Base-by-base conservation (phyloP, 129 eudicot genomes). In the Deinandra increscens region DNA sequence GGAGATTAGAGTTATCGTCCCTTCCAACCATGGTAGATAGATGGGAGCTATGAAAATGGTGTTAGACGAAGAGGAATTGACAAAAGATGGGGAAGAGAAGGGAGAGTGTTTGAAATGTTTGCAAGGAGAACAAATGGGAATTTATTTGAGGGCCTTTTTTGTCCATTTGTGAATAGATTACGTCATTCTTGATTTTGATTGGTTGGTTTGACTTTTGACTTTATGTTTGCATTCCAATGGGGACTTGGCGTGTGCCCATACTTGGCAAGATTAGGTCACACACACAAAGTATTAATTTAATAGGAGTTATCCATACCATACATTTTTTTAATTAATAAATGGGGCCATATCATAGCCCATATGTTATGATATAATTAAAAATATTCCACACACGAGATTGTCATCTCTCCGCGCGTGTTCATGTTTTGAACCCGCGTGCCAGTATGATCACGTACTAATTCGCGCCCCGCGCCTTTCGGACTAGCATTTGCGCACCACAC, bases 71-170 rank as follows among this genome's bases (percentile, higher is more conserved):
- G 41, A 69, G 75, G 74, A 68, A 63, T 51, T 49, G 36, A 23
- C 6, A 36, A 54, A 41, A 56, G 53, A 69, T 55, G 66, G 49
- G 71, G 75, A 59, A 51, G 73, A 68, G 54, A 68, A 68, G 45
- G 10, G 69, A 65, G 79, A 80, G 94, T 55, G 72, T 86, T 86
- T 90, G 91, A 86, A 90, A 86, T 86, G 90, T 90, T 86, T 70
- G 88, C 76, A 80, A 80, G 84, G 86, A 80, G 88, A 66, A 17
- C 75, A 69, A 70, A 29, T 26, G 76, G 14, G 80, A 71, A 69
- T 90, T 86, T 90, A 90, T 86, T 63, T 55, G 63, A 5, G 80
- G 62, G 78, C 43, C 6, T 56, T 29, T 41, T 80, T 84, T 86
- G 94, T 81, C 84, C 68, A 76, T 34, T 68, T 60, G 64, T 70